These are phyloP conservation scores for Phytophthora boehmeriae DNA, from an alignment of 352 stramenopile species.

Conservation along the genomic window DNA sequence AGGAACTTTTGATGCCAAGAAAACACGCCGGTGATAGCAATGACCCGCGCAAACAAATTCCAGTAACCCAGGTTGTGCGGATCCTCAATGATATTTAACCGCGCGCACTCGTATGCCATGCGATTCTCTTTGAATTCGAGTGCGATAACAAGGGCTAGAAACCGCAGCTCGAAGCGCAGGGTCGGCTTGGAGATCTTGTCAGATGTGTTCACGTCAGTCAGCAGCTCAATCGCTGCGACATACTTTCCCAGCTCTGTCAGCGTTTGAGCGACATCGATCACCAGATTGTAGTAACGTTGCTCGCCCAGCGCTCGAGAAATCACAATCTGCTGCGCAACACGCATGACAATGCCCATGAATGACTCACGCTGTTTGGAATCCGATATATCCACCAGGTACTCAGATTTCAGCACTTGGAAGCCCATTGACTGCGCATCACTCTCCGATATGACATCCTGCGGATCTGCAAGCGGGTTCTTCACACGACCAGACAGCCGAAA, in stretches of 20 bases:
- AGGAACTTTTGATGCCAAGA: slow-evolving; percentile 90
- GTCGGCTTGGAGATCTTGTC: slow-evolving; percentile 80
- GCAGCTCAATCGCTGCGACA: slow-evolving; percentile 81
- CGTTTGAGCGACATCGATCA: slow-evolving; percentile 81
- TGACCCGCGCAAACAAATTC: slow-evolving; percentile 86
- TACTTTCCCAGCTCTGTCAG: slow-evolving; percentile 84
- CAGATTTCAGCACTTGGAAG: slow-evolving; percentile 81
- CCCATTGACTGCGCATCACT: slow-evolving; percentile 69
- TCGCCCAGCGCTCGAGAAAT: slow-evolving; percentile 76
- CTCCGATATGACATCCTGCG: slow-evolving; percentile 60
- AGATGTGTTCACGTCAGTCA: slow-evolving; percentile 88
- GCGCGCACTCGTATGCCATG: slow-evolving; percentile 88
- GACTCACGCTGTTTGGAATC: slow-evolving; percentile 75
- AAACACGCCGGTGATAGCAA: slow-evolving; percentile 83
- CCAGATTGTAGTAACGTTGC: slow-evolving; percentile 76
- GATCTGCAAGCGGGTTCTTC: slow-evolving; percentile 57
- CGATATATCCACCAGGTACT: slow-evolving; percentile 85
- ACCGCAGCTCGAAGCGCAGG: slow-evolving; percentile 81
- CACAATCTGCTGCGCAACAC: slow-evolving; percentile 82
- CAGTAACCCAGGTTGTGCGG: slow-evolving; percentile 82
- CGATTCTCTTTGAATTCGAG: slow-evolving; percentile 87
- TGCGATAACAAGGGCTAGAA: slow-evolving; percentile 82
- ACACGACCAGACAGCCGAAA: slow-evolving; percentile 72
- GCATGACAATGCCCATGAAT: slow-evolving; percentile 87
- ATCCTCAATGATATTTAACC: slow-evolving; percentile 88